Conservation (phyloP, 495 filamentous ascomycete genomes). For the Elasticomyces elasticus region DNA sequence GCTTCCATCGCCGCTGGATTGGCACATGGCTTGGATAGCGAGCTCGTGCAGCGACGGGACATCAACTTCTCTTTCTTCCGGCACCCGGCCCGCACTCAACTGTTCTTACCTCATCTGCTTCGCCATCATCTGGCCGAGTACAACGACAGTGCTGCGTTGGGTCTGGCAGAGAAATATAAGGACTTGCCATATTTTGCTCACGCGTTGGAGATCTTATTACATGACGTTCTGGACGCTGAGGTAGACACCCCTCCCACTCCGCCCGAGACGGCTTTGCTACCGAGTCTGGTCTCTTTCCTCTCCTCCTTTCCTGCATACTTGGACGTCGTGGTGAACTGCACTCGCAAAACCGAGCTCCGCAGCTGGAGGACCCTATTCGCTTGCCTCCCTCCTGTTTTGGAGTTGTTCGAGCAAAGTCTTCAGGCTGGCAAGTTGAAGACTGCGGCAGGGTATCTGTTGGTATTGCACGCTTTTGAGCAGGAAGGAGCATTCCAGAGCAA, state of each 20-base stretch:
- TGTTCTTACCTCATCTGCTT: constrained; percentile 83
- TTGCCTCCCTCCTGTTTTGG: constrained; percentile 77
- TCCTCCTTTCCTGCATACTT: constrained; percentile 83
- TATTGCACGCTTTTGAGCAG: constrained; percentile 61
- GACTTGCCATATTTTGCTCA: constrained; percentile 84
- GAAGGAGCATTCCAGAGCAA: constrained; percentile 44
- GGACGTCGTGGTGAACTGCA: constrained; percentile 94
- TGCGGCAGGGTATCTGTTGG: constrained; percentile 90
- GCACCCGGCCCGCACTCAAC: constrained; percentile 35
- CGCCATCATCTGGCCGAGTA: constrained; percentile 62
- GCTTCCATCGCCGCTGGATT: constrained; percentile 75
- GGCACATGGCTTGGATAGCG: constrained; percentile 79
- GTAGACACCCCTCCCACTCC: constrained; percentile 55
- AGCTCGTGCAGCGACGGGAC: constrained; percentile 83
- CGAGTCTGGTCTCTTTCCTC: constrained; percentile 77
- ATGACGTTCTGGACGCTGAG: constrained; percentile 89
- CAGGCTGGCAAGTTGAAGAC: constrained; percentile 80
- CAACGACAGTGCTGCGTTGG: constrained; percentile 62
- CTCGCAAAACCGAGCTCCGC: constrained; percentile 89
- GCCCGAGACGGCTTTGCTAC: constrained; percentile 60
- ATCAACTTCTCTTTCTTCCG: constrained; percentile 77
- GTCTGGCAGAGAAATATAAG: constrained; percentile 71
- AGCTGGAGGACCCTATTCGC: constrained; percentile 91
- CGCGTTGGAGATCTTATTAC: constrained; percentile 82
- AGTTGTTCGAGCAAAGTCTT: constrained; percentile 85